phyloP scores from a whole-genome alignment of 1,284 basidiomycete species.

The Cutaneotrichosporon sp. region DNA sequence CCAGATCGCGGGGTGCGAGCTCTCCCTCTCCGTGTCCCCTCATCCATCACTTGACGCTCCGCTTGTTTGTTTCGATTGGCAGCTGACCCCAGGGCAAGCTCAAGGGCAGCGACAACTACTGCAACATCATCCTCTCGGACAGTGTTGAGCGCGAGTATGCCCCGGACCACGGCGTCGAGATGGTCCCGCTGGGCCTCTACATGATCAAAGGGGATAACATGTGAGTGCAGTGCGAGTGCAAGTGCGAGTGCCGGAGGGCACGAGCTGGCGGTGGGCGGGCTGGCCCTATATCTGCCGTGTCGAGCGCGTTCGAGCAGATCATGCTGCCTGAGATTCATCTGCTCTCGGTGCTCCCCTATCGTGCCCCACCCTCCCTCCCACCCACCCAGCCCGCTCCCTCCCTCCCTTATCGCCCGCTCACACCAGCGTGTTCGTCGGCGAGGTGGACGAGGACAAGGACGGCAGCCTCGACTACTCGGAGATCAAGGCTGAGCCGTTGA shows the following conservation, averaged over 20 bases:
- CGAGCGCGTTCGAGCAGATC: not conserved
- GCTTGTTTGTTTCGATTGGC: not conserved
- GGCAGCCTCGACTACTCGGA: conserved; percentile 72
- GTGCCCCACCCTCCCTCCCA: no score
- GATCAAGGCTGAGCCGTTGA: conserved; percentile 78
- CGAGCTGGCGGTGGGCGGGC: not conserved
- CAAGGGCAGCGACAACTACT: conserved; percentile 88
- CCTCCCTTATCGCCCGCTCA: not conserved
- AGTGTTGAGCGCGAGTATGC: conserved; percentile 89
- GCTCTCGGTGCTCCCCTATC: no score
- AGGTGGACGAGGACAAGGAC: conserved; percentile 85
- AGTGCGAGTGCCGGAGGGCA: not conserved
- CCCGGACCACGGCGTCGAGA: conserved; percentile 86
- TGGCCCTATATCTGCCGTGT: not conserved
- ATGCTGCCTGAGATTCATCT: no score
- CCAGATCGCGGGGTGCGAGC: no score
- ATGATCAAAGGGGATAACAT: conserved; percentile 98
- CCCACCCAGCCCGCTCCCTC: no score
- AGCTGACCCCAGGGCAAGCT: conserved; percentile 68
- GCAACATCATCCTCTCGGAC: conserved; percentile 88
- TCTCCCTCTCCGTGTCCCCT: not conserved
- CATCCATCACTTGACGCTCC: no score
- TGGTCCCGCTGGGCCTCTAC: conserved; percentile 93
- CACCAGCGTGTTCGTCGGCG: conserved; percentile 79
- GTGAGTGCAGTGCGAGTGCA: conserved; percentile 57